Evolutionary conservation across 352 stramenopile genomes (phyloP), one percentile per base, ranked within the genome.

Genomic region (Phytophthora idaei): DNA sequence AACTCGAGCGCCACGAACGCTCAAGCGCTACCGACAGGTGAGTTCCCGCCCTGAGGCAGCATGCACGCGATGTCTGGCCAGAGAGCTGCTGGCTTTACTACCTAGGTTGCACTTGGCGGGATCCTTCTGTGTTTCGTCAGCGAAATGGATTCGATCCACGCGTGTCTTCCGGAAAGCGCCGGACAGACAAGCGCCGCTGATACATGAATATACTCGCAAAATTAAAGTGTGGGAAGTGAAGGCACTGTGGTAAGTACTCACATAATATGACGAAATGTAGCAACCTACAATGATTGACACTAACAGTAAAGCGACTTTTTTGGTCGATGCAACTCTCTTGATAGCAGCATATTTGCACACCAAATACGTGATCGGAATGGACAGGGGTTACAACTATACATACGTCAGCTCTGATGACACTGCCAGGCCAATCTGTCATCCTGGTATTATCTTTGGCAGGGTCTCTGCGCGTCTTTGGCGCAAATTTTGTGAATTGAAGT

Each of bases 401-500:
- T 42, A 54, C 0, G 2, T 1, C 6, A 8, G 8, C 29, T 49
- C 27, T 15, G 12, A 12, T 9, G 44, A 55, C 44, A 36, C 3
- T 8, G 27, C 21, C 10, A 6, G 56, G 32, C 29, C 56, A 8
- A 48, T 46, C 56, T 36, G 39, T 55, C 56, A 55, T 29, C 21
- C 2, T 9, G 8, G 17, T 42, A 64, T 56, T 21, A 8, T 1
- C 7, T 55, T 36, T 34, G 5, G 5, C 17, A 46, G 57, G 21
- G 57, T 36, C 4, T 6, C 7, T 15, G 21, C 49, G 59, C 49
- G 17, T 49, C 37, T 56, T 55, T 67, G 41, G 29, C 17, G 27
- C 60, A 61, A 21, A 56, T 47, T 55, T 60, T 67, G 60, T 67
- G 60, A 67, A 67, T 21, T 67, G 51, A 62, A 61, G 44, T 42